A percentile compares a stretch with the other conserved stretches of the same genome.
Evolutionary conservation across 176 grass and related monocot genomes (phyloP).

Genomic region (Sorghum bicolor): DNA sequence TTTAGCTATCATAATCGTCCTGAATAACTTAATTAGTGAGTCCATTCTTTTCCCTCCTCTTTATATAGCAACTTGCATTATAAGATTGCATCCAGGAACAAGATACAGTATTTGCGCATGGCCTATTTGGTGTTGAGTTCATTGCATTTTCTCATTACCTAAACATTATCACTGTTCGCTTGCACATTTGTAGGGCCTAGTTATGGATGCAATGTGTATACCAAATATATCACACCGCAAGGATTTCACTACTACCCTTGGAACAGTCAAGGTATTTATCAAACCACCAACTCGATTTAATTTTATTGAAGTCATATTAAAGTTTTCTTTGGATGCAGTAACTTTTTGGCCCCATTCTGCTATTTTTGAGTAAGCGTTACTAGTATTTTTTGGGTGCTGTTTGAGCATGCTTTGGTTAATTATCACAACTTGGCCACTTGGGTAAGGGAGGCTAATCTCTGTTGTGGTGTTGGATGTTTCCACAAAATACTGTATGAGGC

Average conservation of each 20-base stretch:
- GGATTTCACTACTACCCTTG: not conserved
- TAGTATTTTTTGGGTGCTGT: not conserved
- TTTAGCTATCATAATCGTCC: not conserved
- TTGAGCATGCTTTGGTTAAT: not conserved
- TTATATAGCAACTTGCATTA: not conserved
- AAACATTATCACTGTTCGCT: not conserved
- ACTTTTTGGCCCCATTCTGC: not conserved
- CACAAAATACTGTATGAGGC: not conserved
- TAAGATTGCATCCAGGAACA: not conserved
- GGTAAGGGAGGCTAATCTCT: not conserved
- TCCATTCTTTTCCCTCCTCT: not conserved
- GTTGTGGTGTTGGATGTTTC: not conserved
- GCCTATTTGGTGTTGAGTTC: not conserved
- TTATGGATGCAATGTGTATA: not conserved
- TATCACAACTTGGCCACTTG: not conserved
- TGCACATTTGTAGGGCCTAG: constrained; percentile 13
- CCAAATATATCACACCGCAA: not conserved
- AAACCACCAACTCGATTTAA: not conserved
- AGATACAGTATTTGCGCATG: not conserved
- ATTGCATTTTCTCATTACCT: not conserved
- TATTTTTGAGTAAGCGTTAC: not conserved
- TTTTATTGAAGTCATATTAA: not conserved
- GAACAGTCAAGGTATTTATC: constrained; percentile 25
- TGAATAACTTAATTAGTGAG: not conserved
- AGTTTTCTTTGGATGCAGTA: not conserved